Evolutionary conservation across 371 early-diverging fungal genomes (phyloP).

Genomic region (Blakeslea trispora): DNA sequence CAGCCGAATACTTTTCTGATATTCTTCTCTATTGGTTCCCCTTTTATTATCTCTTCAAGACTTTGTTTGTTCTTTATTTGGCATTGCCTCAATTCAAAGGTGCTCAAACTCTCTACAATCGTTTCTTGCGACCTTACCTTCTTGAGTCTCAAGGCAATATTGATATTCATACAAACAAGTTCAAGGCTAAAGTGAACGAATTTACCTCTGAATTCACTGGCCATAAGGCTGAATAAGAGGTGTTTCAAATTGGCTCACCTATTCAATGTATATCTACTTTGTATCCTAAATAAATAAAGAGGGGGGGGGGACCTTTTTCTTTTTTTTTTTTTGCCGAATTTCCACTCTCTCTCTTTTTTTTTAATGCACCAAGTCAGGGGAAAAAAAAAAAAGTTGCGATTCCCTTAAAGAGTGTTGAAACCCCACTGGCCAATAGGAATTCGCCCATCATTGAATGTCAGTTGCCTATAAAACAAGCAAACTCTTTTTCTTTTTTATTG

Average conservation of each 20-base stretch:
- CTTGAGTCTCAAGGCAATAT: conserved; percentile 32
- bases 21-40: conserved; percentile 87
- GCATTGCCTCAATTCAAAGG: conserved; percentile 75
- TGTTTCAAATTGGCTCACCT: not conserved
- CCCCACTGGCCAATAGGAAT: no score
- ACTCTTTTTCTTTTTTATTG: not conserved
- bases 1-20: conserved; percentile 87
- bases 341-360: no score
- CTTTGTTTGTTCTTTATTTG: conserved; percentile 82
- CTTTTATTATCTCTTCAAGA: conserved; percentile 93
- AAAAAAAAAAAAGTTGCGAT: no score
- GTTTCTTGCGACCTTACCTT: conserved; percentile 47
- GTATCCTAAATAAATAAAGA: no score
- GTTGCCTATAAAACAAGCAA: no score
- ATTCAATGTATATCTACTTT: no score
- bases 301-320: no score
- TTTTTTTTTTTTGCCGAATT: no score
- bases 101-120: conserved; percentile 45
- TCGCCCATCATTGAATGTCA: no score
- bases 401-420: no score
- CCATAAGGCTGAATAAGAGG: conserved; percentile 15
- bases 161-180: conserved; percentile 16
- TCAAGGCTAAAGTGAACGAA: conserved; percentile 18
- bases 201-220: conserved; percentile 14
- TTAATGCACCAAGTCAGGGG: no score